These are phyloP conservation scores for Rosa multiflora DNA, from an alignment of 306 rosid genomes.

Conservation along the genomic window DNA sequence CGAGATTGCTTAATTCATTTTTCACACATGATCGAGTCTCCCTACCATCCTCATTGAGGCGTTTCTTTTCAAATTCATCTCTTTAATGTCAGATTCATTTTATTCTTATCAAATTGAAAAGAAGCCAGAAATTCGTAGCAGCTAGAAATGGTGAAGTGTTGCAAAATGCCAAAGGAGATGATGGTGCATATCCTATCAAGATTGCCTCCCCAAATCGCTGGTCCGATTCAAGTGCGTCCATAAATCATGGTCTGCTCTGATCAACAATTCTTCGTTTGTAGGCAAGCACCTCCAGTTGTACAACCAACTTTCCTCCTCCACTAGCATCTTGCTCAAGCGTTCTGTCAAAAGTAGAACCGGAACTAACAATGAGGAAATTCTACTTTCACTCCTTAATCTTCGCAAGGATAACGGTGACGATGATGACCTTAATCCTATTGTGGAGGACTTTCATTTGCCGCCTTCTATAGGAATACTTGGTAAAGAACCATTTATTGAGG, in stretches of 20 bases:
- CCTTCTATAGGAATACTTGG: not conserved
- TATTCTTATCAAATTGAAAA: no score
- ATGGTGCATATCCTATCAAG: slow-evolving; percentile 1
- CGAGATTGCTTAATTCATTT: no score
- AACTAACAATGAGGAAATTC: not conserved
- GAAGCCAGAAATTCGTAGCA: not conserved
- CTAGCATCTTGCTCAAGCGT: not conserved
- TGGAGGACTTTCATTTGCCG: not conserved
- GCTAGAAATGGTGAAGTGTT: slow-evolving; percentile 7
- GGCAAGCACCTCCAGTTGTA: not conserved
- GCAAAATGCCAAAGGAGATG: not conserved
- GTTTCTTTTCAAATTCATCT: not conserved
- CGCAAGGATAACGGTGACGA: not conserved
- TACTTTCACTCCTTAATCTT: not conserved
- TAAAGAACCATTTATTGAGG: not conserved
- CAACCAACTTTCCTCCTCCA: not conserved
- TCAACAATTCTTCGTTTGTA: not conserved
- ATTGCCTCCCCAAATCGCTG: slow-evolving; percentile 11
- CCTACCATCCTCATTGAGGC: not conserved
- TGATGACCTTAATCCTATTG: not conserved
- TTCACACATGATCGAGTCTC: not conserved
- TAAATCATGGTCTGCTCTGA: slow-evolving; percentile 1
- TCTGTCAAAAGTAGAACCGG: not conserved
- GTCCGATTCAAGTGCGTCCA: slow-evolving; percentile 4
- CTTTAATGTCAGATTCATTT: no score